Base-by-base conservation (phyloP, 2,329 filamentous ascomycete genomes). In the Hypoxylon sp. region DNA sequence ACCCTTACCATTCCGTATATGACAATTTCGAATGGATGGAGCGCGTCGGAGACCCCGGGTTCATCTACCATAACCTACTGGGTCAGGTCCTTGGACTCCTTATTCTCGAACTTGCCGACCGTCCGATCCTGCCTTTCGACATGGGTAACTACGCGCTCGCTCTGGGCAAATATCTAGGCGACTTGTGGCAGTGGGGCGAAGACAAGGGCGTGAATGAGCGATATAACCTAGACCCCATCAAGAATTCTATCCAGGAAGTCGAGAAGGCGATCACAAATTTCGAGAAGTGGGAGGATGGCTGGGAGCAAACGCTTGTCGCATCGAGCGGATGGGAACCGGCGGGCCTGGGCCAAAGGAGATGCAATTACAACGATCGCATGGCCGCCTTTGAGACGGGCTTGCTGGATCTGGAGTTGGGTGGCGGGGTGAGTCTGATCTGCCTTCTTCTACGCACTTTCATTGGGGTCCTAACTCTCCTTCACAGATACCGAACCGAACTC, bases 21-120 rank as follows among this genome's bases (percentile, higher is more conserved):
- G 94, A 98, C 71, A 96, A 87, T 50, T 93, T 90, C 67, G 88
- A 92, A 40, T 94, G 92, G 88, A 91, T 98, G 83, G 80, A 87
- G 21, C 83, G 82, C 31, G 86, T 90, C 58, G 88, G 90, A 18
- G 95, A 99, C 72, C 92, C 92, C 0, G 88, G 84, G 1, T 97
- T 97, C 70, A 74, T 82, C 9, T 95, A 96, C 71, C 95, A 98
- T 76, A 83, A 81, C 35, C 76, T 90, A 4, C 83, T 98, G 57
- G 91, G 86, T 9, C 87, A 97, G 74, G 80, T 98, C 35, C 88
- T 91, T 75, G 87, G 87, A 1, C 80, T 98, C 2, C 78, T 98
- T n/a, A 83, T 95, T 49, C 84, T 97, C 17, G 93, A 98, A 68
- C 82, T 97, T 10, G 82, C 90, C 1, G 92, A 97, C 70, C 85